Conservation (phyloP, 148 eudicot species). For the Spergularia marina region DNA sequence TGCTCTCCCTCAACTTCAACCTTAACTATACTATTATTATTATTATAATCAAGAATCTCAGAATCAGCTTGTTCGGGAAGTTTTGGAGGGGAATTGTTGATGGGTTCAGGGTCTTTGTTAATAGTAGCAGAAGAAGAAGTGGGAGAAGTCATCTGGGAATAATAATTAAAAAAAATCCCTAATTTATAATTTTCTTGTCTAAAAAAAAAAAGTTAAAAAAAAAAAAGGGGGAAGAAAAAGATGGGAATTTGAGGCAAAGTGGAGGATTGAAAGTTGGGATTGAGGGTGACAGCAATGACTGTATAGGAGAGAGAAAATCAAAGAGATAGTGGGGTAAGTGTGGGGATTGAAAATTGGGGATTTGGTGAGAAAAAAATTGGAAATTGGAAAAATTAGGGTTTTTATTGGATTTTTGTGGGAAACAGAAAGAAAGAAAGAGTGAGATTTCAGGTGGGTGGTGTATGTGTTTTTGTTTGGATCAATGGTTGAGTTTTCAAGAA, state of each 20-base stretch:
- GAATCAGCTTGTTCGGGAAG: slow-evolving; percentile 18
- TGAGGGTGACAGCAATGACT: slow-evolving; percentile 91
- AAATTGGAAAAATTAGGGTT: slow-evolving; percentile 16
- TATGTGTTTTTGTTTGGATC: neutral
- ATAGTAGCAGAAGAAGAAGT: neutral
- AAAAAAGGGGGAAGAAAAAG: slow-evolving; percentile 22
- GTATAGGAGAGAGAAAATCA: slow-evolving; percentile 13
- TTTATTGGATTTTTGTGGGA: neutral
- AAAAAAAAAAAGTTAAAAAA: slow-evolving; percentile 19
- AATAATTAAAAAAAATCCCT: slow-evolving; percentile 43
- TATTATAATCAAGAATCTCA: neutral
- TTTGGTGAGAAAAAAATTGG: slow-evolving; percentile 1
- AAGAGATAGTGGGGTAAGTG: slow-evolving; percentile 42
- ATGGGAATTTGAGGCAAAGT: slow-evolving; percentile 23
- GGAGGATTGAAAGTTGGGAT: slow-evolving; percentile 67
- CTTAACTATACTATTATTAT: neutral
- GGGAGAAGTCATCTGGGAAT: slow-evolving; percentile 47
- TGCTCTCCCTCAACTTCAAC: slow-evolving; percentile 23
- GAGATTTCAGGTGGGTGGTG: neutral
- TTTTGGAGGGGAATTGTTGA: slow-evolving; percentile 11
- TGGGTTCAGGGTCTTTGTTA: slow-evolving; percentile 24
- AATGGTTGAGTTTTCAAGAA: neutral
- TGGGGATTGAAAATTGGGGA: neutral
- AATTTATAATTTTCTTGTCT: slow-evolving; percentile 36
- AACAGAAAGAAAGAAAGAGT: neutral